phyloP scores from a whole-genome alignment of 1,284 basidiomycete species.

The Ustilago cynodontis region DNA sequence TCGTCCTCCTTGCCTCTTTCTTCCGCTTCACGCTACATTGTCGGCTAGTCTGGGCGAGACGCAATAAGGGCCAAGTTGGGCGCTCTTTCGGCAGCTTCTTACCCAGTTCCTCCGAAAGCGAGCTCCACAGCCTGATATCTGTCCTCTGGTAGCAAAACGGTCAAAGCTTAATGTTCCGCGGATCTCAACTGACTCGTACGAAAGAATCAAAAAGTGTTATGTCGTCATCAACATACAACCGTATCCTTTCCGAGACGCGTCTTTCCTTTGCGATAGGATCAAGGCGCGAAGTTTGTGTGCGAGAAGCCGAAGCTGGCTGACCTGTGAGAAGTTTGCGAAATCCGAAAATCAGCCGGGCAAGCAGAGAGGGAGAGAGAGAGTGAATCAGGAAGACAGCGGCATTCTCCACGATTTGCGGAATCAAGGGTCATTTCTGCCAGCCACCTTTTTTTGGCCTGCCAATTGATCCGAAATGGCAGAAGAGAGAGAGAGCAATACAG shows the following conservation, averaged over 20 bases:
- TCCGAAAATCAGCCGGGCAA: slow-evolving; percentile 11
- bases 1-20: neutral
- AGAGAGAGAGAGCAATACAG: neutral
- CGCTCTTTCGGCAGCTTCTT: no score
- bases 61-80: neutral
- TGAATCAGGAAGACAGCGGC: slow-evolving; percentile 2
- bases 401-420: slow-evolving; percentile 9
- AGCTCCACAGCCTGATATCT: no score
- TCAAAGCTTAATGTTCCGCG: neutral
- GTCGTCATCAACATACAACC: no score
- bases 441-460: neutral
- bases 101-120: no score
- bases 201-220: neutral
- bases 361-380: no score
- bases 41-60: neutral
- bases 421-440: slow-evolving; percentile 8
- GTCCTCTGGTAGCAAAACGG: no score
- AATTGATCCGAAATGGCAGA: neutral
- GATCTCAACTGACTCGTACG: neutral
- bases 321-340: slow-evolving; percentile 5
- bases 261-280: neutral
- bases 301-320: slow-evolving; percentile 1
- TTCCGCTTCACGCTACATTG: neutral
- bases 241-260: neutral
- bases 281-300: neutral